Evolutionary conservation across 225 moss, liverwort and hornwort genomes (phyloP), one percentile per base, ranked within the genome.

Genomic region (Marchantia polymorpha): DNA sequence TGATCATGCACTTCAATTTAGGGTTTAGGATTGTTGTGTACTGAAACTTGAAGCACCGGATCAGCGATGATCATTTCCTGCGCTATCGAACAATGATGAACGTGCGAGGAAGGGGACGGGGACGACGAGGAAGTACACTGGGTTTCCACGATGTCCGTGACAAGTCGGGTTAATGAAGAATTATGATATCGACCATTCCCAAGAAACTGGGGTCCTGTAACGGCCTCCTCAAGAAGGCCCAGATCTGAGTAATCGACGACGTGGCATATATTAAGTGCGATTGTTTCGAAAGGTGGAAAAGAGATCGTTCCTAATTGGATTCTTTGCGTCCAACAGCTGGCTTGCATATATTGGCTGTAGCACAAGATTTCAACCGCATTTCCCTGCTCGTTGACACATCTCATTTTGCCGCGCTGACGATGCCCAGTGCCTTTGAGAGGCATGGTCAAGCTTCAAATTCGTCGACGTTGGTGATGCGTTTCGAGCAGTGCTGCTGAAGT

Each of bases 161-260:
- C 39, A 39, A 39, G 39, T 39, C 39, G 39, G 39, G 5, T 39
- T 39, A 2, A 39, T 39, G 56, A 56, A 13, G 56, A 0, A 56
- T 56, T 12, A 56, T 13, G 14, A 56, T 56, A 13, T 56, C 69
- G 19, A 48, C 69, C 17, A 46, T 69, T 48, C 69, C 69, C 69
- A 69, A 69, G 69, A 69, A 69, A 39, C 69, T 27, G 16, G 26
- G 69, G 67, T 67, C 47, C 47, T 68, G 69, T 69, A 69, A 69
- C 69, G 69, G 69, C 20, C 69, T 8, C 16, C 46, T 48, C 69
- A 69, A 69, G 69, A 69, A 69, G 17, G 46, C 46, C 14, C 47
- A 20, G 69, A 69, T 69, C 69, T 6, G 47, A 46, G 10, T 39
- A 22, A 69, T 39, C 56, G 69, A 39, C 69, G 16, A 47, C 47